phyloP scores from a whole-genome alignment of 169 alveolate genomes.

The Cryptosporidium tyzzeri region DNA sequence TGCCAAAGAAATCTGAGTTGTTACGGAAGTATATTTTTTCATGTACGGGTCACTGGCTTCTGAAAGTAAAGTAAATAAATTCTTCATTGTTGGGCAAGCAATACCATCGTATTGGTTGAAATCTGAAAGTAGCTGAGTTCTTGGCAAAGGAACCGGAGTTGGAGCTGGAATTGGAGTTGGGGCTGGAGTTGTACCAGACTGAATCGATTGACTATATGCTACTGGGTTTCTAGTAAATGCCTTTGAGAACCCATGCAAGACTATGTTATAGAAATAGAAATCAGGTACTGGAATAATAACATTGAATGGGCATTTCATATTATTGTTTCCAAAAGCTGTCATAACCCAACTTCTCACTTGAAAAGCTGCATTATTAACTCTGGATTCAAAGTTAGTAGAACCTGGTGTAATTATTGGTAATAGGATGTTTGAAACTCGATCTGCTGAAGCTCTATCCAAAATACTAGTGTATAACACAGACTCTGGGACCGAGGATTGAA shows the following conservation, averaged over 20 bases:
- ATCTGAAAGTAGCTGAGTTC: slow-evolving; percentile 37
- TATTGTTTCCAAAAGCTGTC: slow-evolving; percentile 19
- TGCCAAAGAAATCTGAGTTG: slow-evolving; percentile 61
- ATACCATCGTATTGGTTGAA: slow-evolving; percentile 65
- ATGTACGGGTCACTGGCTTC: slow-evolving; percentile 28
- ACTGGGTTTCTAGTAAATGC: slow-evolving; percentile 35
- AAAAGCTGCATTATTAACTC: slow-evolving; percentile 14
- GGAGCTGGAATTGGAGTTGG: slow-evolving; percentile 39
- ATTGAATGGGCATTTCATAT: slow-evolving; percentile 41
- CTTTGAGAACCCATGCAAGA: slow-evolving; percentile 26
- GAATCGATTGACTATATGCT: neutral
- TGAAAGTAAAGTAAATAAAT: slow-evolving; percentile 6
- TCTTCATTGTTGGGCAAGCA: slow-evolving; percentile 76
- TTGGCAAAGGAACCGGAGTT: neutral
- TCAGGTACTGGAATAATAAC: slow-evolving; percentile 20
- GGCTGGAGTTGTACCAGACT: neutral
- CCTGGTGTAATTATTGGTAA: slow-evolving; percentile 19
- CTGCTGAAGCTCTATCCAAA: neutral
- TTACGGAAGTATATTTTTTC: slow-evolving; percentile 10
- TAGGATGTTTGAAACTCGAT: neutral
- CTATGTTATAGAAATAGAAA: neutral
- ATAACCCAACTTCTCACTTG: slow-evolving; percentile 38
- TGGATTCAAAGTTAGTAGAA: slow-evolving; percentile 4
- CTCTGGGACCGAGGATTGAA: neutral
- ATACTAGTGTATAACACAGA: neutral